Base-by-base conservation (phyloP, 2,329 filamentous ascomycete species). In the Nigrospora oryzae region DNA sequence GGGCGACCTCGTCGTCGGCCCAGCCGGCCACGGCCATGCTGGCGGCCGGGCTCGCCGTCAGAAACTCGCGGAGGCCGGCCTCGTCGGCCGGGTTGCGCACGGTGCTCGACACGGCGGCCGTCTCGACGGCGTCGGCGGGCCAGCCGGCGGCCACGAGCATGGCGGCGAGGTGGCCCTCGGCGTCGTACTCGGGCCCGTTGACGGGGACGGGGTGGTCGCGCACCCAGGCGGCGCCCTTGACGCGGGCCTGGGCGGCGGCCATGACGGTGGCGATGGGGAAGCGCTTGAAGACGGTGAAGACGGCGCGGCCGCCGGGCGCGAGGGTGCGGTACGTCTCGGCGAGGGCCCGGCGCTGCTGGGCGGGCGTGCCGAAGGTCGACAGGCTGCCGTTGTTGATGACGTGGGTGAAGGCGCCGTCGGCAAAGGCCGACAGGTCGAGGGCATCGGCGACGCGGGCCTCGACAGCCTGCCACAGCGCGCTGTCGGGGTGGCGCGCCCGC, bases 381-480 rank as follows among this genome's bases (percentile, higher is more conserved):
- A 61, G 48, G 46, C 59, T 61, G 17, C 63, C 59, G 46, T 59
- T 62, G 41, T 54, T 49, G 43, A 63, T 53, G 13, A 45, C 52
- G 46, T 63, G 60, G 0, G 54, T 54, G 34, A 53, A 46, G 39
- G 33, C 15, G n/a, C 39, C 43, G 10, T 53, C 48, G 0, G 51
- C 34, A 5, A 60, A 38, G 0, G 46, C 47, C 7, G 49, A 48
- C 2, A 61, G 48, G 35, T 48, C 47, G 6, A 49, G 49, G n/a
- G 53, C 51, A 37, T 61, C 55, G 1, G 58, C 37, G 2, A 45
- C 28, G 0, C 46, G 17, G 10, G 37, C 40, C 34, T 42, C 33
- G 15, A 51, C 39, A 7, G 31, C n/a, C 17, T 44, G 43, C 34
- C 40, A 28, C 28, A 36, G 28, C 40, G 23, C 37, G 40, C 34